These are phyloP conservation scores for Calonectria honghensis DNA, from an alignment of 2,329 filamentous ascomycete species.

Conservation along the genomic window DNA sequence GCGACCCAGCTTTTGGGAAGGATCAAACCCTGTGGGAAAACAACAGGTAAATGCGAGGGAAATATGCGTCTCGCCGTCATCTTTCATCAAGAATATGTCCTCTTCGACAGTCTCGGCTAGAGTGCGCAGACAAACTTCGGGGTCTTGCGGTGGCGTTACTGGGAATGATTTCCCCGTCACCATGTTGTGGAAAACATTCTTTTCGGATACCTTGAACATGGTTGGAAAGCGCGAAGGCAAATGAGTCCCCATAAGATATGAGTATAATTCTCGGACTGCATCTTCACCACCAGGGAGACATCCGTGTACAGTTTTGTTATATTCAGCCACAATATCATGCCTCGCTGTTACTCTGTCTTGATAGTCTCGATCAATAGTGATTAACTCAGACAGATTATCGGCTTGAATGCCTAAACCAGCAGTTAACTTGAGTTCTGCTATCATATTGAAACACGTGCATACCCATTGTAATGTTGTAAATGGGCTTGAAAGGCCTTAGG, in stretches of 20 bases:
- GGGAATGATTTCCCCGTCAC: background rate
- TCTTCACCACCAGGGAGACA: conserved; percentile 9
- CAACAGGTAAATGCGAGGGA: background rate
- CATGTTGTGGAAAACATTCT: background rate
- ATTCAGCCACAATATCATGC: background rate
- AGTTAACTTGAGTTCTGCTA: background rate
- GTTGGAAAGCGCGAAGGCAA: conserved; percentile 14
- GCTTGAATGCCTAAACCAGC: background rate
- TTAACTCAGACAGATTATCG: conserved; percentile 9
- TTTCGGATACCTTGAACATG: background rate
- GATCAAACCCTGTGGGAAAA: background rate
- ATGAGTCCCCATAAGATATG: background rate
- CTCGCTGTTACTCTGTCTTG: background rate
- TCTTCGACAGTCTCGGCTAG: conserved; percentile 15
- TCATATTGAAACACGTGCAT: background rate
- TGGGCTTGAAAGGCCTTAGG: background rate
- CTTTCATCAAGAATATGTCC: conserved; percentile 14
- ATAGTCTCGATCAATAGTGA: conserved; percentile 14
- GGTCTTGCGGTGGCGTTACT: background rate
- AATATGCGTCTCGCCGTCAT: background rate
- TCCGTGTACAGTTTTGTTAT: conserved; percentile 1
- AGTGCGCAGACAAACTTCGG: background rate
- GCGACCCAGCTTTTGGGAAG: background rate
- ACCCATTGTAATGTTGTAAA: conserved; percentile 6
- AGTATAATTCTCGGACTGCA: conserved; percentile 14